A percentile compares a stretch with the other conserved stretches of the same genome.
Conservation (phyloP, 306 rosid species). For the Dicorynia guianensis region DNA sequence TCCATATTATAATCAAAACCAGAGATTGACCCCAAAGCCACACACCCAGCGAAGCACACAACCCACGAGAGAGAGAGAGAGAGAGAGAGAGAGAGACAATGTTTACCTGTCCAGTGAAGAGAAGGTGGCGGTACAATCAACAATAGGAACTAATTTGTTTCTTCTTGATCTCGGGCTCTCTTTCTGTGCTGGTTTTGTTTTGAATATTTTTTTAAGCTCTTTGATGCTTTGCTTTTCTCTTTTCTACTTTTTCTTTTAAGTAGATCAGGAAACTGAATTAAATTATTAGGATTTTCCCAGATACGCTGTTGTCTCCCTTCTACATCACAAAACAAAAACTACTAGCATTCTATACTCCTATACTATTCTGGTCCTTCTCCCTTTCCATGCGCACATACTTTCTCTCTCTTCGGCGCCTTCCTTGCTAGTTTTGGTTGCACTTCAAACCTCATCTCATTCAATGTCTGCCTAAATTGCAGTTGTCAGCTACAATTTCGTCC, state of each 20-base stretch:
- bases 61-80: conserved; percentile 45
- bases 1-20: conserved; percentile 64
- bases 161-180: conserved; percentile 46
- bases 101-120: conserved; percentile 55
- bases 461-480: conserved; percentile 24
- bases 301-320: conserved; percentile 78
- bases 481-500: not conserved
- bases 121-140: conserved; percentile 54
- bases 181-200: conserved; percentile 15
- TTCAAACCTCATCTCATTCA: conserved; percentile 33
- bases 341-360: conserved; percentile 23
- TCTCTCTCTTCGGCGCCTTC: conserved; percentile 18
- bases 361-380: conserved; percentile 26
- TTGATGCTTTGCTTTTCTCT: conserved; percentile 37
- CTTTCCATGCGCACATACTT: not conserved
- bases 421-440: conserved; percentile 38
- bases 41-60: conserved; percentile 75
- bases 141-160: conserved; percentile 36
- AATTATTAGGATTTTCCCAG: conserved; percentile 75
- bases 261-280: conserved; percentile 54
- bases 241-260: conserved; percentile 43
- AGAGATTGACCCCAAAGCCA: conserved; percentile 55
- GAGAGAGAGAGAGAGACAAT: conserved; percentile 32
- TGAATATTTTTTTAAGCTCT: conserved; percentile 24
- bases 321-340: conserved; percentile 27